Conservation (phyloP, 257 asterid species). For the Forsythia viridissima region DNA sequence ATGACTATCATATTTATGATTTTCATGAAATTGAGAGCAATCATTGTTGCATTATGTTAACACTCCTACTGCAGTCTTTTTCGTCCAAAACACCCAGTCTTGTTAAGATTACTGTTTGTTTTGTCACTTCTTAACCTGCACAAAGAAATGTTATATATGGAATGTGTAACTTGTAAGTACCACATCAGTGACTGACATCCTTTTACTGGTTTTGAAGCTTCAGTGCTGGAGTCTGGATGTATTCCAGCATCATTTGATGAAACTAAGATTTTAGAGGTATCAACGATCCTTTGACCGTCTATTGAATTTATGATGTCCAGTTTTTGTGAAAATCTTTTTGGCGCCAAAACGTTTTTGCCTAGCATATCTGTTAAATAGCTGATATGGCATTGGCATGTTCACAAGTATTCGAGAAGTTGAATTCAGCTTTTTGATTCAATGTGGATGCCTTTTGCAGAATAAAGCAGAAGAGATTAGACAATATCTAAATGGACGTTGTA, state of each 20-base stretch:
- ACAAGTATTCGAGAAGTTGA: slow-evolving; percentile 16
- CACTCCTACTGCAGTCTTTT: background rate
- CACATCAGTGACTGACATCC: slow-evolving; percentile 13
- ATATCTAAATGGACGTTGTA: slow-evolving; percentile 66
- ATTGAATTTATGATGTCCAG: background rate
- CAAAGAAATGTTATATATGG: background rate
- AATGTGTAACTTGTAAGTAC: background rate
- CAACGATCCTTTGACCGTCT: slow-evolving; percentile 16
- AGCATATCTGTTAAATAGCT: background rate
- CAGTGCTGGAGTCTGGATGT: slow-evolving; percentile 55
- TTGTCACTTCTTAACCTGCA: background rate
- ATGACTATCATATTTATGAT: background rate
- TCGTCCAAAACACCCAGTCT: background rate
- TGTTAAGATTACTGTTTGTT: background rate
- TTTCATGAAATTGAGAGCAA: background rate
- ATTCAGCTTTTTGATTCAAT: slow-evolving; percentile 22
- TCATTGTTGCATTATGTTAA: background rate
- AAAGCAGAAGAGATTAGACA: slow-evolving; percentile 70
- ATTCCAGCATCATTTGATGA: slow-evolving; percentile 47
- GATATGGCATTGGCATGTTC: slow-evolving; percentile 12
- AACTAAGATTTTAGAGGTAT: slow-evolving; percentile 55
- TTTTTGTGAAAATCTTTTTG: background rate
- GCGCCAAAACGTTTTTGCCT: background rate
- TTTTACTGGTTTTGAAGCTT: slow-evolving; percentile 38
- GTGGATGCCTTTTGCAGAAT: slow-evolving; percentile 50